Evolutionary conservation across 805 yeast species (phyloP).

Genomic region (Candida bentonensis): DNA sequence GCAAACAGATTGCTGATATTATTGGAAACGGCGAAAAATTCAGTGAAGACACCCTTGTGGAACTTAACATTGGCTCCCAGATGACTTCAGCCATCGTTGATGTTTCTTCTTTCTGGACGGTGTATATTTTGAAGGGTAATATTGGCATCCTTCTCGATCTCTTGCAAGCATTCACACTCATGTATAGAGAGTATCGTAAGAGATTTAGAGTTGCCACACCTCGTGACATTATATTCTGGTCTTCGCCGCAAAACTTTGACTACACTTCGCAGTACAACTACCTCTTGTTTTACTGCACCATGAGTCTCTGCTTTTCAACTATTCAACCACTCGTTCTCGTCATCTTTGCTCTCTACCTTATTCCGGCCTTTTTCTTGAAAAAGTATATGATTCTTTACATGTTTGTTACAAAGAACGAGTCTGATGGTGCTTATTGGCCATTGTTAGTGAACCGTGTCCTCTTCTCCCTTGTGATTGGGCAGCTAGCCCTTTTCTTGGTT

Average conservation of each 20-base stretch:
- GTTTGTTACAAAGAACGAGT: slow-evolving; percentile 23
- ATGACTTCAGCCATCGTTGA: slow-evolving; percentile 23
- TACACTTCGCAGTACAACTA: slow-evolving; percentile 21
- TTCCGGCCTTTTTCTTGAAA: slow-evolving; percentile 19
- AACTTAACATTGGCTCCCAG: slow-evolving; percentile 19
- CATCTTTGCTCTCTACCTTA: slow-evolving; percentile 18
- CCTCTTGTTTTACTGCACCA: slow-evolving; percentile 21
- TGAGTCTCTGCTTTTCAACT: slow-evolving; percentile 23
- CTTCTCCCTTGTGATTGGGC: slow-evolving; percentile 23
- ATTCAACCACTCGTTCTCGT: slow-evolving; percentile 25
- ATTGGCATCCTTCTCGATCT: slow-evolving; percentile 19
- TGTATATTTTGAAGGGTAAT: slow-evolving; percentile 22
- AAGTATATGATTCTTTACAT: slow-evolving; percentile 23
- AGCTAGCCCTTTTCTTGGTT: slow-evolving; percentile 22
- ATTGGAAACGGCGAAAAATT: slow-evolving; percentile 3
- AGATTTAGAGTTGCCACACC: slow-evolving; percentile 20
- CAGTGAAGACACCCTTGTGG: slow-evolving; percentile 10
- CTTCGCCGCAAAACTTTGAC: slow-evolving; percentile 22
- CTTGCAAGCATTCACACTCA: slow-evolving; percentile 18
- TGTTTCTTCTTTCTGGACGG: slow-evolving; percentile 28
- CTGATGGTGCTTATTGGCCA: slow-evolving; percentile 26
- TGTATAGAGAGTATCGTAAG: slow-evolving; percentile 14
- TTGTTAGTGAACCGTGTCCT: slow-evolving; percentile 19
- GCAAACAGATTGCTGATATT: slow-evolving; percentile 11
- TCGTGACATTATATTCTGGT: slow-evolving; percentile 17